Percentiles rank a stretch among this genome's conserved stretches.
phyloP scores from a whole-genome alignment of 768 basidiomycete genomes.

The Rhodotorula paludigena region DNA sequence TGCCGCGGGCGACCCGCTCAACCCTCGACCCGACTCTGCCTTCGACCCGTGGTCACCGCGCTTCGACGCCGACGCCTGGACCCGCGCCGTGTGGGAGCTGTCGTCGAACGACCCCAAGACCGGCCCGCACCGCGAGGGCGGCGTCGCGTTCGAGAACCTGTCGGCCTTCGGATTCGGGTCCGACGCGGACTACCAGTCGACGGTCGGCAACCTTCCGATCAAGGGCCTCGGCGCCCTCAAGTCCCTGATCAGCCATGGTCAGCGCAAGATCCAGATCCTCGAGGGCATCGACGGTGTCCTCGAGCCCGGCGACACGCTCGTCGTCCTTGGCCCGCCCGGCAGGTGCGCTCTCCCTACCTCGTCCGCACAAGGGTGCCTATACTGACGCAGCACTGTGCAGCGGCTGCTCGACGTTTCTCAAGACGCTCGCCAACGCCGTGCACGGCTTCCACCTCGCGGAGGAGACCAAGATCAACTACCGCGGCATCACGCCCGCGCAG shows the following conservation, averaged over 20 bases:
- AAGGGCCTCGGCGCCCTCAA: constrained; percentile 12
- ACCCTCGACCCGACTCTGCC: neutral
- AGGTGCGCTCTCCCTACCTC: constrained; percentile 37
- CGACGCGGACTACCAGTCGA: constrained; percentile 10
- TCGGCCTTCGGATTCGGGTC: constrained; percentile 14
- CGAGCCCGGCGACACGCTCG: constrained; percentile 70
- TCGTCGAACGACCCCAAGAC: constrained; percentile 2
- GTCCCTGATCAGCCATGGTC: constrained; percentile 56
- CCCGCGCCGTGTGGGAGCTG: neutral
- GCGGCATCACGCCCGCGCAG: constrained; percentile 50
- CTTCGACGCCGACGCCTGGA: neutral
- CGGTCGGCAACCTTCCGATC: constrained; percentile 11
- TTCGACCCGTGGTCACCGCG: neutral
- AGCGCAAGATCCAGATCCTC: constrained; percentile 51
- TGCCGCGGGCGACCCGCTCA: constrained; percentile 14
- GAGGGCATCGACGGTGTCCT: constrained; percentile 1
- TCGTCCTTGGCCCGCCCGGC: constrained; percentile 48
- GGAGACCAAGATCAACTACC: constrained; percentile 50
- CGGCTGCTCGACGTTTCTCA: constrained; percentile 53
- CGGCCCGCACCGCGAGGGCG: constrained; percentile 6
- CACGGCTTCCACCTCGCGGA: constrained; percentile 49
- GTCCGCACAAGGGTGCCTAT: constrained; percentile 46
- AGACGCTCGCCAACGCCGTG: constrained; percentile 52
- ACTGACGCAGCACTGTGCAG: constrained; percentile 40
- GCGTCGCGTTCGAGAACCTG: constrained; percentile 29